A percentile compares a stretch with the other conserved stretches of the same genome.
These are phyloP conservation scores for Scenedesmus sp. DNA, from an alignment of 163 green algal species.

Conservation along the genomic window DNA sequence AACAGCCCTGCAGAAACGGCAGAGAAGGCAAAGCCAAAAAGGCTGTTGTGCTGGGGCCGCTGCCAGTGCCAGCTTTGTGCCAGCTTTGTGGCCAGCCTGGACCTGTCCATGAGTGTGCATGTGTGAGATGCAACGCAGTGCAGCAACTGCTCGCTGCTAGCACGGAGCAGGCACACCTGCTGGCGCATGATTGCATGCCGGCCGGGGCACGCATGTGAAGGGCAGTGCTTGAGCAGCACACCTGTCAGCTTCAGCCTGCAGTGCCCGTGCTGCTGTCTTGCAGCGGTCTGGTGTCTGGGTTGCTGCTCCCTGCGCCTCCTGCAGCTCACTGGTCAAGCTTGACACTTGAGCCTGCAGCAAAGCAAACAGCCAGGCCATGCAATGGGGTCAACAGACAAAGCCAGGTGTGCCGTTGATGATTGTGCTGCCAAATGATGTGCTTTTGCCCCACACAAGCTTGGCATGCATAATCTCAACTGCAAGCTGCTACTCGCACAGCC, in stretches of 20 bases:
- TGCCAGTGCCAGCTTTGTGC: not conserved
- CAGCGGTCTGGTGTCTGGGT: conserved; percentile 45
- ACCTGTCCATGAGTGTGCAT: not conserved
- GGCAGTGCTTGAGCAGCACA: not conserved
- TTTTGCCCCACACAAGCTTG: no score
- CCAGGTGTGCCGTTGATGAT: not conserved
- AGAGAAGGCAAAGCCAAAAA: not conserved
- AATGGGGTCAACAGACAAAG: not conserved
- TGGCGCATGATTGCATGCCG: not conserved
- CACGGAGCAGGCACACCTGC: not conserved
- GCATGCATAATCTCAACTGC: no score
- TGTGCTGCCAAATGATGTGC: not conserved
- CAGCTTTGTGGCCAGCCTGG: no score
- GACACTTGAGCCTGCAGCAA: conserved; percentile 30
- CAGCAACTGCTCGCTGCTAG: not conserved
- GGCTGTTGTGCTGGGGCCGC: not conserved
- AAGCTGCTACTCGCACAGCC: not conserved
- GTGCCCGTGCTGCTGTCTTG: conserved; percentile 35
- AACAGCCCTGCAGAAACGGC: conserved; percentile 28
- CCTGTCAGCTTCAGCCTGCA: conserved; percentile 53
- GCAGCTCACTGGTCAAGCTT: conserved; percentile 24
- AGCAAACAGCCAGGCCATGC: not conserved
- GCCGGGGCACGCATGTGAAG: not conserved
- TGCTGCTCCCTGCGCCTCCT: conserved; percentile 28
- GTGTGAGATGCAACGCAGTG: not conserved